Base-by-base conservation (phyloP, 495 filamentous ascomycete species). In the Parathielavia hyrcaniae region DNA sequence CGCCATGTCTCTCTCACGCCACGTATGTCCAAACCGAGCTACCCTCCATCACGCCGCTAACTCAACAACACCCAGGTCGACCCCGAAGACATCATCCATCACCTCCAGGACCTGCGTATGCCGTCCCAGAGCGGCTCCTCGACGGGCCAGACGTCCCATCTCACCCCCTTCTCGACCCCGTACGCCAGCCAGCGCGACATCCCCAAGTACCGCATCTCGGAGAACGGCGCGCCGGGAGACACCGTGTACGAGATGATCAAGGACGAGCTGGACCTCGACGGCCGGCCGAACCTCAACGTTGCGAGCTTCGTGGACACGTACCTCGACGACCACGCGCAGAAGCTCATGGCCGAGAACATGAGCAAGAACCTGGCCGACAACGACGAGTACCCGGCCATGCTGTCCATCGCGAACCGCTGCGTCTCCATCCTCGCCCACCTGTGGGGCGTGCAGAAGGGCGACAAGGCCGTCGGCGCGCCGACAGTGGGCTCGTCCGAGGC, bases 311-410 rank as follows among this genome's bases (percentile, higher is more conserved):
- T 89, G 5, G 79, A 81, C 41, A 89, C 87, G 4, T 89, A 85
- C 60, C 84, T 88, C 80, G 86, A 89, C 58, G 71, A 76, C 0
- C 75, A 86, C 54, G 85, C 85, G 36, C 78, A 82, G 48, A 71
- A 80, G 53, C 72, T 90, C 35, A 84, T 89, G 75, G 63, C 78
- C 16, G 86, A 88, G 55, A 90, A 89, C 59, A 67, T 88, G 8
- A 67, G 75, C 41, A 89, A 90, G 70, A 89, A 89, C 61, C 63
- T 81, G 51, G 75, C 80, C 38, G 87, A 89, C 61, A 83, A 83
- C 5, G 87, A 90, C 67, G 86, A 89, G 63, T 90, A 90, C 64
- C 87, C 86, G 9, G 85, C 85, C 7, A 81, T 89, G 77, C 82
- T 88, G 77, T 73, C 80, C 47, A 86, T 90, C 62, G 86, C 87